Percentiles rank a stretch among this genome's conserved stretches.
Evolutionary conservation across 2,329 filamentous ascomycete species (phyloP).

Genomic region (Aureobasidium sp.): DNA sequence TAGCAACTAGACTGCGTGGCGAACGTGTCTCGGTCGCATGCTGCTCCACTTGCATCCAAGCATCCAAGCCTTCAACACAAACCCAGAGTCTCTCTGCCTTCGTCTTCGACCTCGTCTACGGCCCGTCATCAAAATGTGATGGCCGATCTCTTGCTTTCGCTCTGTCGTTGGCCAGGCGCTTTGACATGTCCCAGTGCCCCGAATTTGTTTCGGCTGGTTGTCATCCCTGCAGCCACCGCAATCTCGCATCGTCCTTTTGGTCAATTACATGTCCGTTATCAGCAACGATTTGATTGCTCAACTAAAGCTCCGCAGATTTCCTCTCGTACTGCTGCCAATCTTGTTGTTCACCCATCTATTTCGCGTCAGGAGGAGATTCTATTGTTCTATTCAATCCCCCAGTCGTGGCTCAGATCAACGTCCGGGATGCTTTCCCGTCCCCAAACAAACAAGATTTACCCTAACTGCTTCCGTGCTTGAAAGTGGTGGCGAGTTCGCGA

Average conservation of each 20-base stretch:
- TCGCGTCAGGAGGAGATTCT: conserved; percentile 3
- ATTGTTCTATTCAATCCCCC: background rate
- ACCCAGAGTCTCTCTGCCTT: background rate
- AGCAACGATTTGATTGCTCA: conserved; percentile 14
- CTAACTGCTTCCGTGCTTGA: conserved; percentile 2
- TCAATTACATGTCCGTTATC: conserved; percentile 12
- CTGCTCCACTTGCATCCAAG: background rate
- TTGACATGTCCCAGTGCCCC: conserved; percentile 6
- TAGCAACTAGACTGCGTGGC: conserved; percentile 1
- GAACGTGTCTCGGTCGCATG: background rate
- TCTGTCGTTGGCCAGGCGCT: conserved; percentile 6
- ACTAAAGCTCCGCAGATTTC: background rate
- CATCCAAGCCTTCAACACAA: background rate
- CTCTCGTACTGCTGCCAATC: conserved; percentile 5
- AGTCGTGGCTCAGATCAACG: conserved; percentile 13
- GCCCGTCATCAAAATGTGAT: background rate
- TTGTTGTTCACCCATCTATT: background rate
- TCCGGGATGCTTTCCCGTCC: conserved; percentile 10
- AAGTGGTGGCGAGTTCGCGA: conserved; percentile 3
- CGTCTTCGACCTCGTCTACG: background rate
- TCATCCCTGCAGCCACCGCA: conserved; percentile 16
- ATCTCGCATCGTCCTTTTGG: conserved; percentile 13
- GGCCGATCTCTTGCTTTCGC: conserved; percentile 2
- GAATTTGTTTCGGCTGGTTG: conserved; percentile 10
- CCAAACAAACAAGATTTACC: conserved; percentile 12